phyloP scores from a whole-genome alignment of 495 filamentous ascomycete genomes.

The Lentithecium fluviatile region DNA sequence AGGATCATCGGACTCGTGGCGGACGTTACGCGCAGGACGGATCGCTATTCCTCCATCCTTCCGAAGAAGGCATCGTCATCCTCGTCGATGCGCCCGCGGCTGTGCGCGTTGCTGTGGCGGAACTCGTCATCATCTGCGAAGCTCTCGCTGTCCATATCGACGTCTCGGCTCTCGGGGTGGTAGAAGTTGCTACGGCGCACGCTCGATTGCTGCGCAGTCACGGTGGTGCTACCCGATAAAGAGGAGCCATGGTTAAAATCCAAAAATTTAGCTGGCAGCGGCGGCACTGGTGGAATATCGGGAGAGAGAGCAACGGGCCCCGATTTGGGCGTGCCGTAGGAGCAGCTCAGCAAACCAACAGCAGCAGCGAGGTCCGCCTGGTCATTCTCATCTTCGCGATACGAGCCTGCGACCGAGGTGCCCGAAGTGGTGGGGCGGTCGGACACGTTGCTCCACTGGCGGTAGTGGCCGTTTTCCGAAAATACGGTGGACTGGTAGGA shows the following conservation, averaged over 20 bases:
- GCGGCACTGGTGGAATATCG: conserved; percentile 84
- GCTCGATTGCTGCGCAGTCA: conserved; percentile 45
- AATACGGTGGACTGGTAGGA: conserved; percentile 77
- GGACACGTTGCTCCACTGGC: conserved; percentile 48
- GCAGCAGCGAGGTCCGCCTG: conserved; percentile 73
- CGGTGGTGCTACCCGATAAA: conserved; percentile 38
- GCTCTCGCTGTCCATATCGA: conserved; percentile 66
- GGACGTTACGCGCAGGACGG: background rate
- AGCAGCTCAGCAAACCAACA: conserved; percentile 84
- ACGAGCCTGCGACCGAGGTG: conserved; percentile 47
- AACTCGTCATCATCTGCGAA: conserved; percentile 74
- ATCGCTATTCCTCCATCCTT: conserved; percentile 78
- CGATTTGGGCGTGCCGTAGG: conserved; percentile 76
- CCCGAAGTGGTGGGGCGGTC: conserved; percentile 46
- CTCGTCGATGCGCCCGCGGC: conserved; percentile 69
- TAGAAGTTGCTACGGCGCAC: conserved; percentile 47
- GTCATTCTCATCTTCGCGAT: conserved; percentile 64
- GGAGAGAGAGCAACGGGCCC: conserved; percentile 66
- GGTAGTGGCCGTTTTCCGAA: conserved; percentile 52
- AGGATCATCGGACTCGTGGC: background rate
- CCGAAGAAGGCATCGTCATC: conserved; percentile 96
- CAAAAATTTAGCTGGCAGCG: conserved; percentile 69
- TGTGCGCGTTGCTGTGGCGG: conserved; percentile 51
- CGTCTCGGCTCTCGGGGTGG: conserved; percentile 48
- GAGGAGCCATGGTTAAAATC: conserved; percentile 48